phyloP scores from a whole-genome alignment of 495 filamentous ascomycete species.

The Aspergillus campestris region DNA sequence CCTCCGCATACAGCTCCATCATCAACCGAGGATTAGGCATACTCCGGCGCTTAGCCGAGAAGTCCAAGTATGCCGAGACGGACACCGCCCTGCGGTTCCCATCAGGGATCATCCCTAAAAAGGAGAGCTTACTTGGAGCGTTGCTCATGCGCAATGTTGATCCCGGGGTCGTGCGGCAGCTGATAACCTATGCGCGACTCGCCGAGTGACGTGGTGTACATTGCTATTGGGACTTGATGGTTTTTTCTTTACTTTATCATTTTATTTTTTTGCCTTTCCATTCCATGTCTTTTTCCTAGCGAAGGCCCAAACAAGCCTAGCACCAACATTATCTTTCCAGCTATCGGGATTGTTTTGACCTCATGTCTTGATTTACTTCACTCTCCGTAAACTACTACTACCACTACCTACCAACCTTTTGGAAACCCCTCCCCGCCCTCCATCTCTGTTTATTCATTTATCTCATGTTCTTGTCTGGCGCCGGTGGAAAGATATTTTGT shows the following conservation, averaged over 20 bases:
- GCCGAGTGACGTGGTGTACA: conserved; percentile 26
- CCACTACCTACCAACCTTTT: too few relatives aligned
- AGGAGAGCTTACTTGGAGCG: conserved; percentile 61
- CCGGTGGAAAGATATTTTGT: conserved; percentile 17
- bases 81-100: conserved; percentile 40
- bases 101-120: conserved; percentile 55
- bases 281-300: conserved; percentile 16
- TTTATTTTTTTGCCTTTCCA: conserved; percentile 6
- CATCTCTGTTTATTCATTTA: conserved; percentile 9
- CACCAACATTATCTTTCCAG: conserved; percentile 12
- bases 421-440: background rate
- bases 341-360: too few relatives aligned
- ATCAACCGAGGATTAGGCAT: conserved; percentile 63
- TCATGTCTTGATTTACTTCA: conserved; percentile 22
- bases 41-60: conserved; percentile 61
- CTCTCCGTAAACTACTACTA: conserved; percentile 14
- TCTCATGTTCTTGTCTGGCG: conserved; percentile 15
- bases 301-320: conserved; percentile 8
- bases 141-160: conserved; percentile 54
- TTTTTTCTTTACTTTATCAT: conserved; percentile 22
- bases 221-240: conserved; percentile 4
- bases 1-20: conserved; percentile 45
- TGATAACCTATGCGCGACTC: conserved; percentile 63
- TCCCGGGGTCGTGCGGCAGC: conserved; percentile 56
- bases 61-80: conserved; percentile 55